phyloP scores from a whole-genome alignment of 306 rosid genomes.

The Castanopsis chinensis region DNA sequence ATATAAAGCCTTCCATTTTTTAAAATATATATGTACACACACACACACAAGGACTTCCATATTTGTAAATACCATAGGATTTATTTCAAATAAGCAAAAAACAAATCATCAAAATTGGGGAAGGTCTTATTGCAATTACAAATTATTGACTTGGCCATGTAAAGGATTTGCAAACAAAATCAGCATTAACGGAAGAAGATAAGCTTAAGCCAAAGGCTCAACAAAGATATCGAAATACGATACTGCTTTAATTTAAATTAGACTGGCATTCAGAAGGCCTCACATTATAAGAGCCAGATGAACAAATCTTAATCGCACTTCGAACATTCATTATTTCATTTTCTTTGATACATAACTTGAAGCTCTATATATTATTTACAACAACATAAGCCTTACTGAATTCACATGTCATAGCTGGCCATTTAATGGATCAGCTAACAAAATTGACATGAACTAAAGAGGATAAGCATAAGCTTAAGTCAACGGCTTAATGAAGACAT shows the following conservation, averaged over 20 bases:
- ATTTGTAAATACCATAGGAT: not conserved
- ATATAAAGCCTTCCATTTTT: not conserved
- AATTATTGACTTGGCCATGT: not conserved
- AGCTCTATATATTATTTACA: too few relatives aligned
- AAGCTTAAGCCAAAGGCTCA: not conserved
- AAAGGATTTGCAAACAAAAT: not conserved
- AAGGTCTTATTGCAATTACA: not conserved
- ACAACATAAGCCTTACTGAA: too few relatives aligned
- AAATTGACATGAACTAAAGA: not conserved
- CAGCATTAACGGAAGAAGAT: not conserved
- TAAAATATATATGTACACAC: too few relatives aligned
- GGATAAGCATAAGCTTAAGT: not conserved
- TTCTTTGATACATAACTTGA: not conserved
- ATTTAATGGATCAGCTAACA: not conserved
- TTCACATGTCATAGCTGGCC: too few relatives aligned
- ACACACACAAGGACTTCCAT: not conserved
- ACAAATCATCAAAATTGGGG: not conserved
- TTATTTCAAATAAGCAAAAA: not conserved
- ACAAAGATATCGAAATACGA: not conserved
- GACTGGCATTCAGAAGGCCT: not conserved
- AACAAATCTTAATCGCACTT: not conserved
- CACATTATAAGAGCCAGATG: not conserved
- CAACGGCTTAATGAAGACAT: not conserved
- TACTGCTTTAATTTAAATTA: not conserved
- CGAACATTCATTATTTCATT: not conserved